Evolutionary conservation across 1,284 basidiomycete genomes (phyloP).

Genomic region (Ceraceosorus guamensis): DNA sequence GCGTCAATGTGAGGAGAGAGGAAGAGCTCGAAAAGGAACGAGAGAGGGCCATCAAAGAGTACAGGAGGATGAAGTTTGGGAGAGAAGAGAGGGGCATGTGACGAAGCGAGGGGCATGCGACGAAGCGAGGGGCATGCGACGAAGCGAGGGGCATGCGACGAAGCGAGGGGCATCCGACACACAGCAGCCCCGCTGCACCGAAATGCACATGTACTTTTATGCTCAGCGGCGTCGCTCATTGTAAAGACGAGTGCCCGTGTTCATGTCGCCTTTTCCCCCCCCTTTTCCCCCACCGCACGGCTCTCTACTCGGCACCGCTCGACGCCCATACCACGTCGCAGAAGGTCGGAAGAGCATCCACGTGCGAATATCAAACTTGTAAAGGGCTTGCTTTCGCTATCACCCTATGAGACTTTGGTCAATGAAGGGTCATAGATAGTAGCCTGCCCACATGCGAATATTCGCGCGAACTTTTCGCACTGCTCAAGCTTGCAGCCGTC

Average conservation of each 20-base stretch:
- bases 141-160: too few relatives aligned
- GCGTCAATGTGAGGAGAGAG: slow-evolving; percentile 1
- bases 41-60: slow-evolving; percentile 29
- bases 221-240: not conserved
- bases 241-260: not conserved
- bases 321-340: not conserved
- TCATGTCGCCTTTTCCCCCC: not conserved
- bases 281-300: not conserved
- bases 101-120: not conserved
- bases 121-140: too few relatives aligned
- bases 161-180: too few relatives aligned
- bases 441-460: not conserved
- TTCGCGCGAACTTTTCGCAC: too few relatives aligned
- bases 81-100: slow-evolving; percentile 20
- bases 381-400: not conserved
- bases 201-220: too few relatives aligned
- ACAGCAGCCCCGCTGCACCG: too few relatives aligned
- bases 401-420: not conserved
- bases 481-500: too few relatives aligned
- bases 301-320: not conserved
- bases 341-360: not conserved
- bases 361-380: not conserved
- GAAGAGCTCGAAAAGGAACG: slow-evolving; percentile 30
- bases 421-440: not conserved
- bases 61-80: slow-evolving; percentile 25